Conservation (phyloP, 108 stramenopile species). For the Epithemia pelagica region DNA sequence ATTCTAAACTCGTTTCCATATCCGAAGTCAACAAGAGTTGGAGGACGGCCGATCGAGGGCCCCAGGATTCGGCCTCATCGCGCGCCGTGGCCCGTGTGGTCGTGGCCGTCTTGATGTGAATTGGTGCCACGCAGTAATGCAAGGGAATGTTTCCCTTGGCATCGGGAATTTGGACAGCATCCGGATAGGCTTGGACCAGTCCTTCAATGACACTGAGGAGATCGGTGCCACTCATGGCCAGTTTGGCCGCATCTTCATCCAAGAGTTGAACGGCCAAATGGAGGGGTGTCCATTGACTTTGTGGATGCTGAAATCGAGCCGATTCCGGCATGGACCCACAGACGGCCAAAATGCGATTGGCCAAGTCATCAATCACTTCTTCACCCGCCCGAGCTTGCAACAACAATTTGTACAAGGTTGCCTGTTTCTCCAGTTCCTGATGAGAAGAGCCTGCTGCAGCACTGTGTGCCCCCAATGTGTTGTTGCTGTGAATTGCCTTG, state of each 20-base stretch:
- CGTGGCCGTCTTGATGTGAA: conserved; percentile 9
- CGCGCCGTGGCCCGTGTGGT: background rate
- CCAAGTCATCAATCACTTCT: background rate
- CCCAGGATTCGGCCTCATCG: conserved; percentile 17
- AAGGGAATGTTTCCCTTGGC: conserved; percentile 44
- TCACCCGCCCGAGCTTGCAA: background rate
- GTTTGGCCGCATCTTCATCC: conserved; percentile 16
- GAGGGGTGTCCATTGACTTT: conserved; percentile 49
- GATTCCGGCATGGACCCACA: background rate
- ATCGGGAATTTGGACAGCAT: conserved; percentile 27
- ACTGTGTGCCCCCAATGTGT: too few relatives aligned
- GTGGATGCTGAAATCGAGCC: conserved; percentile 39
- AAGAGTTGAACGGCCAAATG: conserved; percentile 57
- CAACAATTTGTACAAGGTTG: background rate
- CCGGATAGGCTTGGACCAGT: conserved; percentile 24
- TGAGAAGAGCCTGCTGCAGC: too few relatives aligned
- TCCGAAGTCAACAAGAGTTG: conserved; percentile 26
- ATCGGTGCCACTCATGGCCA: background rate
- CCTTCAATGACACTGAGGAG: conserved; percentile 14
- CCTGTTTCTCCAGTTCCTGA: too few relatives aligned
- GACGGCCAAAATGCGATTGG: background rate
- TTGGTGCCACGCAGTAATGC: conserved; percentile 41
- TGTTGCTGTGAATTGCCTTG: too few relatives aligned
- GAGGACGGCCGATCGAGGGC: conserved; percentile 21
- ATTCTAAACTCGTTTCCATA: conserved; percentile 28